Evolutionary conservation across 1,284 basidiomycete genomes (phyloP), one percentile per base, ranked within the genome.

Genomic region (Naganishia liquefaciens): DNA sequence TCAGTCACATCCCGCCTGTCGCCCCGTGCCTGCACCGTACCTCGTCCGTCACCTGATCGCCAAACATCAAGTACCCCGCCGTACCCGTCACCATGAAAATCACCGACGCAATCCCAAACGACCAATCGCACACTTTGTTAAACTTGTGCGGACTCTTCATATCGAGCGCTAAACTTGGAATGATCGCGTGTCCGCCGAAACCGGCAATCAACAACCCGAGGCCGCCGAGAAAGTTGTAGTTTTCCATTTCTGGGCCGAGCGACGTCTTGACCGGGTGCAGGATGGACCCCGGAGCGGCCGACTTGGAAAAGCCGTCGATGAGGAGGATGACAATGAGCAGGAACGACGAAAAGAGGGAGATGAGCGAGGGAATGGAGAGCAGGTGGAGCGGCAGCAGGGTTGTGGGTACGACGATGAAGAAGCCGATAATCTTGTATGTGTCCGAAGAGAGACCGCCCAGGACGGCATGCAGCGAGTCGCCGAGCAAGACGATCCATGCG

Each of bases 191-290:
- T 0, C 93, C 93, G 5, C 92, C 88, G 72, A 97, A 95, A 84
- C 94, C 93, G n/a, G 91, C 91, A 88, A 98, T 93, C 75, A 97
- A 88, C 63, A 98, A 81, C 2, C 94, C 94, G 2, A 97, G 76
- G 67, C 87, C 69, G 73, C 77, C 69, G 27, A 78, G 67, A 71
- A 75, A 76, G 65, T 86, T 76, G 75, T 84, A 65, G 77, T 78
- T 71, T 74, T 82, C 61, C 79, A 79, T 80, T 51, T 84, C 82
- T 30, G 90, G 82, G 0, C 81, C 82, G 13, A 87, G 69, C n/a
- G 82, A 84, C 0, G 93, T 96, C 17, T 82, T 79, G 40, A 87
- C 87, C 2, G 90, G 89, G 53, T 83, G 80, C 83, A 87, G 88
- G 2, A 98, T 77, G 68, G 89, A 92, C 10, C 94, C 94, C 0